These are phyloP conservation scores for Venturia asperata DNA, from an alignment of 2,329 filamentous ascomycete genomes.

Conservation along the genomic window DNA sequence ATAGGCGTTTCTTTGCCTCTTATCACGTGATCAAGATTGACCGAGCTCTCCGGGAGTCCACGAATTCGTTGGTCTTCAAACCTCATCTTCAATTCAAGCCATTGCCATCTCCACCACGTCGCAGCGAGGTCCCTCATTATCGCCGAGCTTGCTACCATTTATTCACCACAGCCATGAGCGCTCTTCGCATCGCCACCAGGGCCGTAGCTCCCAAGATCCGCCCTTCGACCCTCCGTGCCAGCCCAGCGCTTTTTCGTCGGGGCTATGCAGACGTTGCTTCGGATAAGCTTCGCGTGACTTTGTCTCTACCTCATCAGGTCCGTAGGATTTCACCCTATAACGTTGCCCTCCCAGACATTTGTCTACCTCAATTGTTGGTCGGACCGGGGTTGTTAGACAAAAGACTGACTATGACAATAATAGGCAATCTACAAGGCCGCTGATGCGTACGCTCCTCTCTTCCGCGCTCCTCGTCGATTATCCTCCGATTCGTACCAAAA, in stretches of 20 bases:
- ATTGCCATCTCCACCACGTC: slow-evolving; percentile 15
- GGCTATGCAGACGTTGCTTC: slow-evolving; percentile 63
- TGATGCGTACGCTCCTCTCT: slow-evolving; percentile 55
- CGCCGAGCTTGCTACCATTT: slow-evolving; percentile 9
- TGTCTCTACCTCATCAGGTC: slow-evolving; percentile 98
- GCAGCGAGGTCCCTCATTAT: slow-evolving; percentile 6
- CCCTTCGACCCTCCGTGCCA: slow-evolving; percentile 64
- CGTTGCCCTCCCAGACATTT: neutral
- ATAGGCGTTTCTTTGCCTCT: neutral
- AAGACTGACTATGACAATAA: slow-evolving; percentile 26
- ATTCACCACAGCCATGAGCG: slow-evolving; percentile 62
- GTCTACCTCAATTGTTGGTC: neutral
- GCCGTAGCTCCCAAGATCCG: slow-evolving; percentile 71
- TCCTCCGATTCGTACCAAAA: slow-evolving; percentile 24
- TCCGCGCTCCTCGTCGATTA: slow-evolving; percentile 18
- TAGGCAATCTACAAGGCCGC: slow-evolving; percentile 64
- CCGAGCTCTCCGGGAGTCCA: slow-evolving; percentile 9
- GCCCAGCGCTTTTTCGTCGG: slow-evolving; percentile 58
- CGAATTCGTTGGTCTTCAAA: slow-evolving; percentile 1
- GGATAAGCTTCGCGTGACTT: slow-evolving; percentile 84
- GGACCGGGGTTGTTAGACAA: slow-evolving; percentile 14
- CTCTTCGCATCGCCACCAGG: slow-evolving; percentile 76
- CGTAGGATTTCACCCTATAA: slow-evolving; percentile 30
- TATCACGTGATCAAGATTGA: neutral
- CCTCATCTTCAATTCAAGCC: neutral